Evolutionary conservation across 2,329 filamentous ascomycete genomes (phyloP), one percentile per base, ranked within the genome.

Genomic region (Aspergillus caelatus): DNA sequence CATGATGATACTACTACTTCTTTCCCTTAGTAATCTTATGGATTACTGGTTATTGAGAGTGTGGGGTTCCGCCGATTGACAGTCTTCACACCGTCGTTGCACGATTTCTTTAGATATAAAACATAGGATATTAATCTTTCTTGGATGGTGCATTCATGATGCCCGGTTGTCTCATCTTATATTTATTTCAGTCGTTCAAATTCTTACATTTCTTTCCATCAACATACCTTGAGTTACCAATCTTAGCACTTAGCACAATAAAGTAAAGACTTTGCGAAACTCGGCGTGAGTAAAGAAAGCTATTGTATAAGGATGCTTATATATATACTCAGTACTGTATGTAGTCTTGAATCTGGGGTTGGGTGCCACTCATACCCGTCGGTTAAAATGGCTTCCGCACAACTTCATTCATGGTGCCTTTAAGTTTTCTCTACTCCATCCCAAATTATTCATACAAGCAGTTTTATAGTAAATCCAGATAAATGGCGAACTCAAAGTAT

Each of bases 401-500:
- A 60, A 60, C 48, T 54, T 50, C 19, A 45, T 52, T 26, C 45
- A 50, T 56, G 21, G 39, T 12, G 11, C 2, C 12, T 14, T 39
- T 30, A 14, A 8, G 23, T 36, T 39, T 55, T 19, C 26, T n/a
- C 26, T 52, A 3, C 32, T 21, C 11, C 19, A 36, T 54, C 48
- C 12, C 48, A 39, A 3, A 55, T 23, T 55, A 39, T 41, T 28
- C 52, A 14, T 39, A 39, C n/a, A 28, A 39, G n/a, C n/a, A 39
- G 12, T n/a, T 21, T 2, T 55, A 26, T 36, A 39, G 30, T 55
- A 23, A 53, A 50, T 46, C 23, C 7, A 41, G 19, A 39, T 28
- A 41, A 19, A 67, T 67, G 65, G 65, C 65, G 16, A 67, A 67
- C 45, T 67, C 65, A 50, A 67, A 62, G 65, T 67, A 65, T 36